Conservation (phyloP, 2,329 filamentous ascomycete genomes). For the Tolypocladium tundrense region DNA sequence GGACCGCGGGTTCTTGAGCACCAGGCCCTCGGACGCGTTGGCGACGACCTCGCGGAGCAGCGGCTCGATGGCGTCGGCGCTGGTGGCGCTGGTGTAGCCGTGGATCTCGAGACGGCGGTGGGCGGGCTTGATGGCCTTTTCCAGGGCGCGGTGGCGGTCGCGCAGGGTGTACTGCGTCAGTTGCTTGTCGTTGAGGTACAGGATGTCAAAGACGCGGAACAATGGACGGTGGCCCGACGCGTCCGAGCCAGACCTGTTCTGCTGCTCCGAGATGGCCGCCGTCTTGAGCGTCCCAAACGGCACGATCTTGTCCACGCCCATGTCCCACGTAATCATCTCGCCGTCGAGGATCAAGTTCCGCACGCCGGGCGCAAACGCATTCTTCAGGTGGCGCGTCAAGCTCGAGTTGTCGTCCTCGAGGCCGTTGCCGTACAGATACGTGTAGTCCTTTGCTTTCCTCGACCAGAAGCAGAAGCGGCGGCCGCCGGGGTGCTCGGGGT, state of each 20-base stretch:
- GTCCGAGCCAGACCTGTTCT: conserved; percentile 46
- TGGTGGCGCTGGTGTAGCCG: conserved; percentile 54
- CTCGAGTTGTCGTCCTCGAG: conserved; percentile 66
- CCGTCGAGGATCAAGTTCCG: conserved; percentile 86
- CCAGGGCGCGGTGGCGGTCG: conserved; percentile 68
- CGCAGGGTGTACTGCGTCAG: conserved; percentile 75
- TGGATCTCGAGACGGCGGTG: conserved; percentile 78
- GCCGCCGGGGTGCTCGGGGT: conserved; percentile 57
- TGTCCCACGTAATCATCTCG: conserved; percentile 98
- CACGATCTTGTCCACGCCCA: conserved; percentile 71
- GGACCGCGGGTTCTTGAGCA: conserved; percentile 87
- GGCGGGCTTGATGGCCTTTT: conserved; percentile 58
- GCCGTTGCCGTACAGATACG: conserved; percentile 78
- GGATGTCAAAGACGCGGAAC: conserved; percentile 81
- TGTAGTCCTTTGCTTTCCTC: conserved; percentile 91
- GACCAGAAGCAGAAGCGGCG: conserved; percentile 83
- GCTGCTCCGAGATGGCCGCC: conserved; percentile 70
- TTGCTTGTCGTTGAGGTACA: conserved; percentile 74
- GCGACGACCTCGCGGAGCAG: conserved; percentile 74
- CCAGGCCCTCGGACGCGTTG: conserved; percentile 78
- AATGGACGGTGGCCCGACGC: conserved; percentile 50
- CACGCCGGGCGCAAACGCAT: conserved; percentile 68
- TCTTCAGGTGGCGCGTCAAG: conserved; percentile 67
- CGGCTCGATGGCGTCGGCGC: conserved; percentile 65
- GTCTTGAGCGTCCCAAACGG: conserved; percentile 91